These are phyloP conservation scores for Epipyxis sp. DNA, from an alignment of 108 stramenopile species.

Conservation along the genomic window DNA sequence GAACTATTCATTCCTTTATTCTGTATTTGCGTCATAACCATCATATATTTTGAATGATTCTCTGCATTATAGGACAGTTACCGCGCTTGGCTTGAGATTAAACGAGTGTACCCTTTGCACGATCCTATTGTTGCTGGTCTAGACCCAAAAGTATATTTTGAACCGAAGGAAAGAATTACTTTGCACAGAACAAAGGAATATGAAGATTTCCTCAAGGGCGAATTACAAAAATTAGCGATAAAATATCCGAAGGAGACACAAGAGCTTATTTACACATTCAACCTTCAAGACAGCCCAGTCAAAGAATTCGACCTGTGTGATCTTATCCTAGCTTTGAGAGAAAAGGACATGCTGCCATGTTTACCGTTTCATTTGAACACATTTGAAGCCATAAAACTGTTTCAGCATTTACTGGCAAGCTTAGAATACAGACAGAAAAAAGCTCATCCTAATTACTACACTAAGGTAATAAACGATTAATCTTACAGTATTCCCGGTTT, in stretches of 20 bases:
- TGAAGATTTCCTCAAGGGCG: conserved; percentile 81
- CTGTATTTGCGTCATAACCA: no score
- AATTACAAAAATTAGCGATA: conserved; percentile 69
- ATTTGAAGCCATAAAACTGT: conserved; percentile 93
- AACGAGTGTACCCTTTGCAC: conserved; percentile 67
- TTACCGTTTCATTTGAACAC: conserved; percentile 97
- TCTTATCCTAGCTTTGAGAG: conserved; percentile 58
- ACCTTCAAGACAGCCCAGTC: background rate
- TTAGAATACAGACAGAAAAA: conserved; percentile 82
- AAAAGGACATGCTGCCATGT: conserved; percentile 77
- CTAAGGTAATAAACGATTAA: conserved; percentile 64
- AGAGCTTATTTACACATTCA: conserved; percentile 36
- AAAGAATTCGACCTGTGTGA: conserved; percentile 15
- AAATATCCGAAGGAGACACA: conserved; percentile 67
- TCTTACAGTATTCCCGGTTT: conserved; percentile 47
- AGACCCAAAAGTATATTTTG: conserved; percentile 90
- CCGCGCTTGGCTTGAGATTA: conserved; percentile 79
- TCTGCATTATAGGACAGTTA: no score
- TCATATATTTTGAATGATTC: no score
- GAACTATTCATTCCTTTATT: no score
- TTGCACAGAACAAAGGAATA: conserved; percentile 92
- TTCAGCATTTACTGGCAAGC: conserved; percentile 79
- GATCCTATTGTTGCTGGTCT: conserved; percentile 72
- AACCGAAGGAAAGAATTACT: conserved; percentile 80
- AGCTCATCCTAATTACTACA: conserved; percentile 79